A percentile compares a stretch with the other conserved stretches of the same genome.
Conservation (phyloP, 805 yeast species). For the Teunomyces tritomae region DNA sequence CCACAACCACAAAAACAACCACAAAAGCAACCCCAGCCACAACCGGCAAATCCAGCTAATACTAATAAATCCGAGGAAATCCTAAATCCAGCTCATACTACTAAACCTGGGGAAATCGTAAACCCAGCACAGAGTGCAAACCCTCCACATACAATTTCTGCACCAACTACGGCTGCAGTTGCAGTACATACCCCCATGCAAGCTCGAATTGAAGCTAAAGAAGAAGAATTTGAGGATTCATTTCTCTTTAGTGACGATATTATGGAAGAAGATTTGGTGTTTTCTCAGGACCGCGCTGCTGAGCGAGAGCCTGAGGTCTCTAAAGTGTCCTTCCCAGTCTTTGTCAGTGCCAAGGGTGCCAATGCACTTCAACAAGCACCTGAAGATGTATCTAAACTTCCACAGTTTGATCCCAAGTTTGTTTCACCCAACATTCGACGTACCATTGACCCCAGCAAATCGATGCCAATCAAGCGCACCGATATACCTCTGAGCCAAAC, state of each 20-base stretch:
- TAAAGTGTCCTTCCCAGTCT: slow-evolving; percentile 21
- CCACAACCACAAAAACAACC: slow-evolving; percentile 3
- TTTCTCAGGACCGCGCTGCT: slow-evolving; percentile 1
- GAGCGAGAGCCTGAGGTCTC: not conserved
- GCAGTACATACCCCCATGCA: not conserved
- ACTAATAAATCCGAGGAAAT: not conserved
- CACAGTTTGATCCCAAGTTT: slow-evolving; percentile 53
- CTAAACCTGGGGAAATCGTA: not conserved
- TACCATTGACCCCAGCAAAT: slow-evolving; percentile 65
- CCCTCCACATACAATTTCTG: not conserved
- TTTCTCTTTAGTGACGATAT: slow-evolving; percentile 40
- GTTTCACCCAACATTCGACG: slow-evolving; percentile 46
- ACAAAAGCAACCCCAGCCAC: slow-evolving; percentile 2
- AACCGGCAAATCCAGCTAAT: not conserved
- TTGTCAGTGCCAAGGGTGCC: slow-evolving; percentile 67
- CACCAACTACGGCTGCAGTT: not conserved
- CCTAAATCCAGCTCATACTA: not conserved
- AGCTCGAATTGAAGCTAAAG: slow-evolving; percentile 4
- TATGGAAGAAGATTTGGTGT: slow-evolving; percentile 17
- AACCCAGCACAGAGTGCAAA: not conserved
- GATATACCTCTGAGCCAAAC: slow-evolving; percentile 2
- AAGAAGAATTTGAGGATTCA: slow-evolving; percentile 40
- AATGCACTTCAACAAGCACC: slow-evolving; percentile 46
- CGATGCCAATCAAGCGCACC: slow-evolving; percentile 57
- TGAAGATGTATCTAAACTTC: slow-evolving; percentile 47